Base-by-base conservation (phyloP, 345 rosid species). In the Euphorbia peplus region DNA sequence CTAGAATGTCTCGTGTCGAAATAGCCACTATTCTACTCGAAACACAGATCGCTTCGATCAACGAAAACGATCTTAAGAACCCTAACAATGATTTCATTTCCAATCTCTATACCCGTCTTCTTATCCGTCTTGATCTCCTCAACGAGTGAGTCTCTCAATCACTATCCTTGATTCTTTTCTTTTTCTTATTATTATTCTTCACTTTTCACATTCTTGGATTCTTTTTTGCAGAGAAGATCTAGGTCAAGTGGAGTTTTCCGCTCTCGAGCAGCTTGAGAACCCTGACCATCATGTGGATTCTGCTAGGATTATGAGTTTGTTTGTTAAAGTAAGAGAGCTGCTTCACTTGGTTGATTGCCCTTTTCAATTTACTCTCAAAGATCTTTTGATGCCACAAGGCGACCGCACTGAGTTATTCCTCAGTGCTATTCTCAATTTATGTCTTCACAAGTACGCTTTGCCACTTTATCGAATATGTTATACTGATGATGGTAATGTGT, bases 191-290 rank as follows among this genome's bases (percentile, higher is more conserved):
- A n/a, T n/a, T n/a, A n/a, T 25, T 5, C 15, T 46, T 47, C 9
- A 22, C 21, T 59, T 32, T 18, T 59, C 44, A 30, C 22, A 21
- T 59, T 59, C 16, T 58, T 15, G 30, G 41, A 39, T 47, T 11
- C 64, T 56, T 52, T 48, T 71, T 28, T 70, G 64, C 72, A 91
- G 99, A 64, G 98, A 87, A 68, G 97, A 90, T 19, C 80, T 78
- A 64, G 96, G 86, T 46, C 97, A 88, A 66, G 70, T 90, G 71
- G 97, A 86, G 47, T 92, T 92, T 64, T 77, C 82, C 9, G 93
- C 90, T 5, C 70, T 95, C 71, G 98, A 83, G 82, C 83, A 81
- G 76, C 77, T 95, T 21, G 99, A 95, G 86, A 92, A 88, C 70
- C 99, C 98, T n/a, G 93, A 92, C 58, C 78, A 77, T 67, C 91